A percentile compares a stretch with the other conserved stretches of the same genome.
Evolutionary conservation across 2,329 filamentous ascomycete species (phyloP).

Genomic region (Stachybotrys elegans): DNA sequence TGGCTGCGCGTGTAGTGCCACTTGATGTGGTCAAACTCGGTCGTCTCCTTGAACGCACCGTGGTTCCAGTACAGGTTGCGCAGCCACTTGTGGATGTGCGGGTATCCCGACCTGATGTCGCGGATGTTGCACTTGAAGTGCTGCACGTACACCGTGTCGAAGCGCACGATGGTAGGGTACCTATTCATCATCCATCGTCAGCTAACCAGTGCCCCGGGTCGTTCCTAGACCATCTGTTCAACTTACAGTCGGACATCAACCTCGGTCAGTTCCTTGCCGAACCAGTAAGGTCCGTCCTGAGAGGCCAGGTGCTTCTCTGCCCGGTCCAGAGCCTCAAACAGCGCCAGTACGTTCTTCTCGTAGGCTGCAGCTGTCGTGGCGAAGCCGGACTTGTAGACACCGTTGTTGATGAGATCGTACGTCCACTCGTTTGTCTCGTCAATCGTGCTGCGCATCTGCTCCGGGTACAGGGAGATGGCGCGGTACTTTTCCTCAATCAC

Average conservation of each 20-base stretch:
- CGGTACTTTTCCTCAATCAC: constrained; percentile 56
- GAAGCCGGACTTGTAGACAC: constrained; percentile 74
- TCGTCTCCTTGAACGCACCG: constrained; percentile 73
- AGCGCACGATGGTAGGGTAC: constrained; percentile 67
- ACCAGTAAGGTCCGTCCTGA: constrained; percentile 61
- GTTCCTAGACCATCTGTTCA: not conserved
- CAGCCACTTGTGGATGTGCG: constrained; percentile 75
- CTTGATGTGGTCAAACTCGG: constrained; percentile 95
- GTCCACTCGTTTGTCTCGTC: constrained; percentile 78
- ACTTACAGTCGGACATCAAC: constrained; percentile 68
- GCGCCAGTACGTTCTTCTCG: constrained; percentile 61
- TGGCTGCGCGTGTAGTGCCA: constrained; percentile 61
- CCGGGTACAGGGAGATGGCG: constrained; percentile 62
- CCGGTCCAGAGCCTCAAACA: constrained; percentile 74
- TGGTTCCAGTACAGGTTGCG: constrained; percentile 79
- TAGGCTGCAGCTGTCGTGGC: constrained; percentile 81
- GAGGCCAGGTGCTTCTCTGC: constrained; percentile 64
- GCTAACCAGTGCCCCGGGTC: not conserved
- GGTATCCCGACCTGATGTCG: constrained; percentile 81
- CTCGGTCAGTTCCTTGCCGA: constrained; percentile 72
- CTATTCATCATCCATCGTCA: constrained; percentile 22
- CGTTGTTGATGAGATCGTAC: constrained; percentile 69
- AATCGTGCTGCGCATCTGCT: constrained; percentile 59
- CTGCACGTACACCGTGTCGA: constrained; percentile 79
- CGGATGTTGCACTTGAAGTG: constrained; percentile 85